These are phyloP conservation scores for Aspergillus glaucus DNA, from an alignment of 2,329 filamentous ascomycete species.

Conservation along the genomic window DNA sequence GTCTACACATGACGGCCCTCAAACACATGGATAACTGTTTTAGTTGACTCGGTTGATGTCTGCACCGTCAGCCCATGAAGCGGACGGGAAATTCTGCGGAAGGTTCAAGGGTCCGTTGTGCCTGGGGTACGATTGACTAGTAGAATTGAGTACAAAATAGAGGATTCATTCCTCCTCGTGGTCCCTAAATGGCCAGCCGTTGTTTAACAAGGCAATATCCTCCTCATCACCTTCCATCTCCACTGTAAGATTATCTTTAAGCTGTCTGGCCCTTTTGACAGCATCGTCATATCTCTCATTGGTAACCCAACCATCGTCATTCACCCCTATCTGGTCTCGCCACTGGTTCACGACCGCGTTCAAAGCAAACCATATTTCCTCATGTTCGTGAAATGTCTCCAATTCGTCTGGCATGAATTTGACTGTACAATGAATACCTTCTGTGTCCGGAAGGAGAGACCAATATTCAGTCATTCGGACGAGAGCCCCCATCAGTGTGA, in stretches of 20 bases:
- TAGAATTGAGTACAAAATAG: too few relatives aligned
- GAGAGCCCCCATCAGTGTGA: constrained; percentile 16
- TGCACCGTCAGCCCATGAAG: too few relatives aligned
- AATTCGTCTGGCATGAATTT: constrained; percentile 1
- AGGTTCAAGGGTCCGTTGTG: too few relatives aligned
- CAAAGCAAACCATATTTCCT: constrained; percentile 7
- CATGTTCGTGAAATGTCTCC: constrained; percentile 3
- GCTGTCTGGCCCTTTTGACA: constrained; percentile 4
- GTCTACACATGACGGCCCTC: too few relatives aligned
- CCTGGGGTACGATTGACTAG: too few relatives aligned
- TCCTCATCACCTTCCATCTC: constrained; percentile 5
- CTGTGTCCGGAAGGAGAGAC: constrained; percentile 2
- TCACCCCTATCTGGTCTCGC: constrained; percentile 7
- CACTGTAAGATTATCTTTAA: constrained; percentile 5
- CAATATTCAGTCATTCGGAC: constrained; percentile 12
- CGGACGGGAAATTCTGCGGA: too few relatives aligned
- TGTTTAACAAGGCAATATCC: constrained; percentile 5
- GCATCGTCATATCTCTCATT: constrained; percentile 8
- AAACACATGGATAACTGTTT: too few relatives aligned
- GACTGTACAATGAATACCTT: constrained; percentile 2
- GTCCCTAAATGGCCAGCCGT: constrained; percentile 11
- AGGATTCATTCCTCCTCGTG: too few relatives aligned
- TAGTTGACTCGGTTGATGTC: too few relatives aligned
- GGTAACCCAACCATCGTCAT: constrained; percentile 10
- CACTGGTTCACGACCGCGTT: constrained; percentile 4